Percentiles rank a stretch among this genome's conserved stretches.
Evolutionary conservation across 805 yeast species (phyloP).

Genomic region (Suhomyces tanzawaensis): DNA sequence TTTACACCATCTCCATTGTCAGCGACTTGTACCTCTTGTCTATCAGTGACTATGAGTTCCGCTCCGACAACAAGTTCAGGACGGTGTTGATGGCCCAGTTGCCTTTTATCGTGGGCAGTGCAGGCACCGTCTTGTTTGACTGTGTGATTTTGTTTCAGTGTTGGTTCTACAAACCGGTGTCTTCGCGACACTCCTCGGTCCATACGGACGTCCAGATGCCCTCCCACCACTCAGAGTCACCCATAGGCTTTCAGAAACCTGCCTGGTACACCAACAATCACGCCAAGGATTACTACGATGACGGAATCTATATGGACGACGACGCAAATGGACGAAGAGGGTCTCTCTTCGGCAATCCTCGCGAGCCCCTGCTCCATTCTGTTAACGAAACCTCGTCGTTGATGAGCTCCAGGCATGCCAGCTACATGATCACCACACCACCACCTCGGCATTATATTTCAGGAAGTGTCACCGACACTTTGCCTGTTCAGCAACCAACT

Average conservation of each 20-base stretch:
- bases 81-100: constrained; percentile 50
- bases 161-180: constrained; percentile 17
- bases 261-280: constrained; percentile 36
- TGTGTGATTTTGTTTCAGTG: constrained; percentile 32
- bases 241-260: constrained; percentile 31
- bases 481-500: background rate
- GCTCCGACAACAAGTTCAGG: constrained; percentile 10
- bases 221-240: constrained; percentile 1
- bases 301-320: constrained; percentile 1
- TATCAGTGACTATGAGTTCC: constrained; percentile 1
- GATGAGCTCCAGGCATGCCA: background rate
- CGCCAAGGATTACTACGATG: background rate
- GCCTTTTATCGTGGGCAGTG: constrained; percentile 81
- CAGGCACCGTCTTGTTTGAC: constrained; percentile 29
- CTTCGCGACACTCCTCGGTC: background rate
- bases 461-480: background rate
- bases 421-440: constrained; percentile 1
- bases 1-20: constrained; percentile 34
- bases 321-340: background rate
- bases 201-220: background rate
- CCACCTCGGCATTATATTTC: constrained; percentile 20
- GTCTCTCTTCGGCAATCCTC: background rate
- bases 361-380: background rate
- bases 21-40: constrained; percentile 27
- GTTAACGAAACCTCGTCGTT: background rate